Evolutionary conservation across 371 early-diverging fungal genomes (phyloP), one percentile per base, ranked within the genome.

Genomic region (Rhizomucor pusillus): DNA sequence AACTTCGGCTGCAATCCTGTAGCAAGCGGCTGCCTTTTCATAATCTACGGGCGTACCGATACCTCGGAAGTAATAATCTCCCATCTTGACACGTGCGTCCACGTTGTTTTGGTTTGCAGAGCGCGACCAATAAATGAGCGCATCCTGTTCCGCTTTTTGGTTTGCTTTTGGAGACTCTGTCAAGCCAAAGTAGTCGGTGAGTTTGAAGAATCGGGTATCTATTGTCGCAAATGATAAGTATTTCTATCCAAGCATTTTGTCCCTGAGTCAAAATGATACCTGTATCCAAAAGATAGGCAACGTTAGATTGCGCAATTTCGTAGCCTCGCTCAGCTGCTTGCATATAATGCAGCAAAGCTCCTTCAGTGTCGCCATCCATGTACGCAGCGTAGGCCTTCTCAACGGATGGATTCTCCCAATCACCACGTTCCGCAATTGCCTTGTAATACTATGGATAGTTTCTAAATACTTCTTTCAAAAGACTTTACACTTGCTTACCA

Each of bases 31-130:
- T 0, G 99, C 99, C 50, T 81, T 81, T 51, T 86, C 85, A 37
- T 77, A 81, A 64, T 89, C 85, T 0, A 65, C 59, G 1, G 69
- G 71, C 1, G 85, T 80, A 20, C 98, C 97, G 41, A 86, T 81
- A 0, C 99, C 99, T 46, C 90, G 77, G 54, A 78, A 96, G 57
- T 92, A 92, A 67, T 94, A 92, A 64, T 97, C 98, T 2, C 97
- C 97, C 75, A 91, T 87, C 64, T 93, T 93, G 25, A 95, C 86
- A 2, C 95, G 79, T 16, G 94, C 87, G 56, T 95, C 94, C 0
- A 87, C 81, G 65, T 92, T 91, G 54, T 89, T 89, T 62, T 94
- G 95, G 62, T 94, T 95, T n/a, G 97, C 95, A 0, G 97, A 92
- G 11, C 98, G 85, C 34, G 91, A 90, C 95, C 95, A 98, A 60